Conservation (phyloP, 148 eudicot species). For the Polygonum maritimum region DNA sequence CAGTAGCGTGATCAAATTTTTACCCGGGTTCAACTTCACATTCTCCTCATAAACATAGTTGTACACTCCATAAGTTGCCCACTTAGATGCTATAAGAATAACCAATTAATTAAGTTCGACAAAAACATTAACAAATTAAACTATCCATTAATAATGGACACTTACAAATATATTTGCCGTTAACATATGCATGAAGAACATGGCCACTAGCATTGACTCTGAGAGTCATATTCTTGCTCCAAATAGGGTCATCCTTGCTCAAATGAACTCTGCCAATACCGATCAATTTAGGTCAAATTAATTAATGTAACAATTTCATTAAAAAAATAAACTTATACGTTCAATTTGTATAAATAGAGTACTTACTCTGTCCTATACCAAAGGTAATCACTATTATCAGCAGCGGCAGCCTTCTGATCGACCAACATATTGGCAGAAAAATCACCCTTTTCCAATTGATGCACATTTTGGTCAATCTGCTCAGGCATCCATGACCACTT, state of each 20-base stretch:
- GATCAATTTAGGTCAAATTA: not conserved
- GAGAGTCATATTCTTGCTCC: slow-evolving; percentile 16
- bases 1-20: slow-evolving; percentile 24
- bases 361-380: slow-evolving; percentile 62
- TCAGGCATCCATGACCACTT: slow-evolving; percentile 27
- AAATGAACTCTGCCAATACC: slow-evolving; percentile 6
- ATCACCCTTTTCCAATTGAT: slow-evolving; percentile 3
- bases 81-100: slow-evolving; percentile 19
- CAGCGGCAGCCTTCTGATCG: slow-evolving; percentile 55
- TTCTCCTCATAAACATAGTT: slow-evolving; percentile 8
- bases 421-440: slow-evolving; percentile 31
- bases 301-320: not conserved
- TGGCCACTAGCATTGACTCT: slow-evolving; percentile 19
- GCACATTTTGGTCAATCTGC: slow-evolving; percentile 23
- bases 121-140: no score
- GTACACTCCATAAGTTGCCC: not conserved
- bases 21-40: slow-evolving; percentile 14
- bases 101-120: not conserved
- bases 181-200: slow-evolving; percentile 21
- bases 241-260: slow-evolving; percentile 12
- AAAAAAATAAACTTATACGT: not conserved
- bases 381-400: slow-evolving; percentile 49
- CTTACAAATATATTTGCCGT: slow-evolving; percentile 21
- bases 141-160: not conserved
- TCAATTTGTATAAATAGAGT: not conserved